phyloP scores from a whole-genome alignment of 495 filamentous ascomycete genomes.

The Amphirosellinia nigrospora region DNA sequence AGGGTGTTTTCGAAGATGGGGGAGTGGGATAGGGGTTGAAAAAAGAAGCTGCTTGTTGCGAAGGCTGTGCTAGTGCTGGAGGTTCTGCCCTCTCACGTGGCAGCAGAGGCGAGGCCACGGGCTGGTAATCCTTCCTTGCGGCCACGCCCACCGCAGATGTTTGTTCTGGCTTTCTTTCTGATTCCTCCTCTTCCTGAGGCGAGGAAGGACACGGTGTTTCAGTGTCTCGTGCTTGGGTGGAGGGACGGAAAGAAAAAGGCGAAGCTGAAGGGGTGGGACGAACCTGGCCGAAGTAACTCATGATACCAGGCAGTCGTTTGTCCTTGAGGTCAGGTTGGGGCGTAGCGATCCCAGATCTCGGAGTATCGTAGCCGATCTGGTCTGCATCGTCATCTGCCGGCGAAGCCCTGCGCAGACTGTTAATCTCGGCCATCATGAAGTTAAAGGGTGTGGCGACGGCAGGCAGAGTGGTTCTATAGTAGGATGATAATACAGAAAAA shows the following conservation, averaged over 20 bases:
- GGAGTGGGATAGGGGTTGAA: conserved; percentile 62
- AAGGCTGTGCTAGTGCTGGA: conserved; percentile 41
- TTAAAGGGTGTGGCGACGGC: background rate
- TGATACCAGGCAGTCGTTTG: conserved; percentile 87
- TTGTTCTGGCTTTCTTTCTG: conserved; percentile 37
- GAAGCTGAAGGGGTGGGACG: conserved; percentile 65
- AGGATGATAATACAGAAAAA: conserved; percentile 9
- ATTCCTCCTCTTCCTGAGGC: conserved; percentile 44
- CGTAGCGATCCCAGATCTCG: conserved; percentile 83
- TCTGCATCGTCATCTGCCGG: conserved; percentile 70
- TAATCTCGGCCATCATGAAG: conserved; percentile 46
- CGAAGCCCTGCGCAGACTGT: conserved; percentile 53
- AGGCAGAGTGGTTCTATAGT: conserved; percentile 28
- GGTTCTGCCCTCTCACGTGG: conserved; percentile 55
- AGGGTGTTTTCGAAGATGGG: conserved; percentile 62
- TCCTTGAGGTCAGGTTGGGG: conserved; percentile 88
- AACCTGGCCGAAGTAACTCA: conserved; percentile 98
- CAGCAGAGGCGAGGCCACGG: conserved; percentile 58
- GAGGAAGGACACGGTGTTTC: conserved; percentile 41
- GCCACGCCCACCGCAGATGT: conserved; percentile 31
- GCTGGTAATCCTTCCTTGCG: conserved; percentile 38
- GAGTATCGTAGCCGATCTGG: conserved; percentile 81
- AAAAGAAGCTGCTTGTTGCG: conserved; percentile 41
- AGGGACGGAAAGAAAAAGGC: conserved; percentile 41
- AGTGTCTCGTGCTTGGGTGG: conserved; percentile 46